A percentile compares a stretch with the other conserved stretches of the same genome.
phyloP scores from a whole-genome alignment of 2,329 filamentous ascomycete genomes.

The Xylaria sp. region DNA sequence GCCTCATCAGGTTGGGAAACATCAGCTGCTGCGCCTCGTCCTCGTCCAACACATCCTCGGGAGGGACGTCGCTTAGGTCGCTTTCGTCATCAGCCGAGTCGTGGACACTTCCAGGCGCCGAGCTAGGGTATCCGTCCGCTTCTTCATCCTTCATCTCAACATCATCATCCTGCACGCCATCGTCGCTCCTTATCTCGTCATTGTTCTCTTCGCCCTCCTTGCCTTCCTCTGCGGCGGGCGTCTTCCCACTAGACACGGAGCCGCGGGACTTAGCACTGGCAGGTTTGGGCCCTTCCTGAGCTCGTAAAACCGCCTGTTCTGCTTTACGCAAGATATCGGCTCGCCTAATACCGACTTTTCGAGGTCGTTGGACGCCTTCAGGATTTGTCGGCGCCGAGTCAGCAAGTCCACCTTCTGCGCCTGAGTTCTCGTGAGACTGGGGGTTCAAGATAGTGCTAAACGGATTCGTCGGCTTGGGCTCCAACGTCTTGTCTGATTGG shows the following conservation, averaged over 20 bases:
- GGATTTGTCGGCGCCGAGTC: conserved; percentile 39
- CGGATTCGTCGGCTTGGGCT: conserved; percentile 40
- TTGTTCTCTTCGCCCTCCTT: conserved; percentile 34
- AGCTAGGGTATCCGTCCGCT: conserved; percentile 44
- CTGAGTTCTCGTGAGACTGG: conserved; percentile 43
- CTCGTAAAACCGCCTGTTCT: conserved; percentile 58
- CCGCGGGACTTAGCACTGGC: conserved; percentile 50
- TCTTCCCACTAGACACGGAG: conserved; percentile 56
- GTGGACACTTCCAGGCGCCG: conserved; percentile 61
- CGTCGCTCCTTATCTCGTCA: conserved; percentile 44
- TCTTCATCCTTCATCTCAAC: conserved; percentile 50
- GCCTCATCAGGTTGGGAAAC: conserved; percentile 52
- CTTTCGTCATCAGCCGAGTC: conserved; percentile 71
- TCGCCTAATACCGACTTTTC: conserved; percentile 52
- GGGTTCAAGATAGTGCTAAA: conserved; percentile 49
- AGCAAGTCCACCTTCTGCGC: conserved; percentile 36
- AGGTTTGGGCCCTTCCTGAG: conserved; percentile 52
- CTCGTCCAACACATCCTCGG: conserved; percentile 47
- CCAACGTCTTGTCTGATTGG: conserved; percentile 38
- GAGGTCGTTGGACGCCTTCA: conserved; percentile 45
- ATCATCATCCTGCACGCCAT: conserved; percentile 38
- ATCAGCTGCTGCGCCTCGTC: conserved; percentile 56
- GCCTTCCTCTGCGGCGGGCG: conserved; percentile 40
- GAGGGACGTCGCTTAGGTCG: conserved; percentile 67
- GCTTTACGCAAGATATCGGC: conserved; percentile 65